A percentile compares a stretch with the other conserved stretches of the same genome.
Evolutionary conservation across 768 basidiomycete genomes (phyloP).

Genomic region (Suillus bovinus): DNA sequence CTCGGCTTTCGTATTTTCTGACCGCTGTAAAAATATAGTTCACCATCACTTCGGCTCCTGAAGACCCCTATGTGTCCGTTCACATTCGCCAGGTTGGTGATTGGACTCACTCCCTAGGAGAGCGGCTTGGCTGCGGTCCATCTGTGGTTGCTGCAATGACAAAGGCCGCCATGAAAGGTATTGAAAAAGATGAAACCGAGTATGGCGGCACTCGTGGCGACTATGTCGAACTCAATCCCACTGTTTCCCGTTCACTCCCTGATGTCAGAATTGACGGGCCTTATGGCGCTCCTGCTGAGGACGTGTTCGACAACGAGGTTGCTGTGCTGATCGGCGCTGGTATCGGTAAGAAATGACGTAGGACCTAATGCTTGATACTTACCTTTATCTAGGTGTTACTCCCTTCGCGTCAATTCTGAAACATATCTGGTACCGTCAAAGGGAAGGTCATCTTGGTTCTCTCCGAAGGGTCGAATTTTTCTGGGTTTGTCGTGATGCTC

Average conservation of each 20-base stretch:
- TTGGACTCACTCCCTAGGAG: slow-evolving; percentile 81
- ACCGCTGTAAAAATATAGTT: slow-evolving; percentile 48
- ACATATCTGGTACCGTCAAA: slow-evolving; percentile 94
- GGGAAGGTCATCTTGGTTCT: slow-evolving; percentile 70
- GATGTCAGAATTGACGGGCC: slow-evolving; percentile 83
- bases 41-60: slow-evolving; percentile 93
- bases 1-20: not conserved
- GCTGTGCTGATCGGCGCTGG: slow-evolving; percentile 93
- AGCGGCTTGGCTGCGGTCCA: slow-evolving; percentile 81
- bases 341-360: slow-evolving; percentile 59
- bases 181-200: slow-evolving; percentile 57
- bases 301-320: slow-evolving; percentile 83
- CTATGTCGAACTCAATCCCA: slow-evolving; percentile 76
- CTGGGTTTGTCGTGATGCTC: slow-evolving; percentile 92
- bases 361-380: slow-evolving; percentile 1
- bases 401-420: slow-evolving; percentile 95
- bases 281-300: slow-evolving; percentile 91
- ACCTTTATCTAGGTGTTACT: slow-evolving; percentile 64
- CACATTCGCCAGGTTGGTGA: slow-evolving; percentile 96
- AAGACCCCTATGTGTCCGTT: slow-evolving; percentile 89
- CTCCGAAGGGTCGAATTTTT: slow-evolving; percentile 92
- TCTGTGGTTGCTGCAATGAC: slow-evolving; percentile 79
- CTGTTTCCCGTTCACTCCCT: slow-evolving; percentile 58
- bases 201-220: slow-evolving; percentile 60
- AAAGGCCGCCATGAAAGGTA: slow-evolving; percentile 72